Evolutionary conservation across 352 stramenopile genomes (phyloP).

Genomic region (Phytophthora fragariae): DNA sequence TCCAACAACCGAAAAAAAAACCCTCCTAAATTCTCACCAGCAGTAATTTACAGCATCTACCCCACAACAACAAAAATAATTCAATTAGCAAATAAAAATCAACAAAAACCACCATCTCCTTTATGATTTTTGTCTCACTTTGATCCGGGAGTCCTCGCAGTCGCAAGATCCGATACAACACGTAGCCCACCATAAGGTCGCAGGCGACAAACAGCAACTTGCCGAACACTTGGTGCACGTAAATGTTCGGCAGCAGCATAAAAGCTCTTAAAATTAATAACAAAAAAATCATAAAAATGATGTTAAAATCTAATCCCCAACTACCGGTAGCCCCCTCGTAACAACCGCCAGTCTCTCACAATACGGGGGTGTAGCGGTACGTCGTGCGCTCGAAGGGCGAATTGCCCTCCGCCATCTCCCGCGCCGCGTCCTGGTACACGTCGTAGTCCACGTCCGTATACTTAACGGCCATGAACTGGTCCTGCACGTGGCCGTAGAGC

Average conservation of each 20-base stretch:
- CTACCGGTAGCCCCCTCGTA: neutral
- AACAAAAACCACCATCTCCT: neutral
- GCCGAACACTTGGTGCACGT: constrained; percentile 83
- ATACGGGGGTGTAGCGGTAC: constrained; percentile 98
- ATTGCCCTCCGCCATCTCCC: constrained; percentile 84
- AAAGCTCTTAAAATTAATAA: constrained; percentile 53
- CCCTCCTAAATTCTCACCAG: constrained; percentile 34
- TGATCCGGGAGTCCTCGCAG: constrained; percentile 62
- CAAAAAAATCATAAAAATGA: constrained; percentile 5
- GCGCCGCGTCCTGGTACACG: constrained; percentile 97
- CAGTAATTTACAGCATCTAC: constrained; percentile 73
- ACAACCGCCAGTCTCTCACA: constrained; percentile 60
- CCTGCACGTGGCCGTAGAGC: constrained; percentile 80
- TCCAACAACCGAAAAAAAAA: neutral
- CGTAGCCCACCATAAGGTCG: constrained; percentile 93
- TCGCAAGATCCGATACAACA: constrained; percentile 90
- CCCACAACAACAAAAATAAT: neutral
- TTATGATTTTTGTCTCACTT: constrained; percentile 36
- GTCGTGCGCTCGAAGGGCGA: constrained; percentile 97
- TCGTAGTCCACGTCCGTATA: constrained; percentile 99
- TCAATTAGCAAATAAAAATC: neutral
- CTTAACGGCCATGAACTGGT: constrained; percentile 83
- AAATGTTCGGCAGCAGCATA: constrained; percentile 80
- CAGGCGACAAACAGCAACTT: constrained; percentile 97
- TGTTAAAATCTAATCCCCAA: neutral